Percentiles rank a stretch among this genome's conserved stretches.
Conservation (phyloP, 805 yeast species). For the Kurtzmaniella cleridarum region DNA sequence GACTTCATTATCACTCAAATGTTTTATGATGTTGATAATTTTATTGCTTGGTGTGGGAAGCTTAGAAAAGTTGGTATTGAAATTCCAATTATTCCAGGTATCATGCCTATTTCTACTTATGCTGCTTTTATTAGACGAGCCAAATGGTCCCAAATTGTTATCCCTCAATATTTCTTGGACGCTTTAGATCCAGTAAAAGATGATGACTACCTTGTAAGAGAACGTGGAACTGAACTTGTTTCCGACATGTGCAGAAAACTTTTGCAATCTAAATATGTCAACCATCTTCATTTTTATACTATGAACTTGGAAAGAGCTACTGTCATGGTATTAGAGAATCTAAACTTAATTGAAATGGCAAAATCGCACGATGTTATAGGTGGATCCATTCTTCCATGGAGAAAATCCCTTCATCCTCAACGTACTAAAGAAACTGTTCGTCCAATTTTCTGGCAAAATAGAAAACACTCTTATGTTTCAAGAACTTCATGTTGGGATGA, state of each 20-base stretch:
- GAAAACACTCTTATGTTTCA: constrained; percentile 83
- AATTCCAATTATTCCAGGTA: constrained; percentile 93
- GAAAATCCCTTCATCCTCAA: constrained; percentile 78
- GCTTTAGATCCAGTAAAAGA: constrained; percentile 78
- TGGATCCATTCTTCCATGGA: constrained; percentile 67
- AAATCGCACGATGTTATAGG: constrained; percentile 36
- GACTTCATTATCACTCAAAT: constrained; percentile 92
- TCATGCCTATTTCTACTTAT: constrained; percentile 97
- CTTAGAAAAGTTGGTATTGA: constrained; percentile 68
- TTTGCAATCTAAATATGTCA: constrained; percentile 64
- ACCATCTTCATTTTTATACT: constrained; percentile 92
- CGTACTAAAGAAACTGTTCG: constrained; percentile 78
- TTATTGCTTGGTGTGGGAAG: constrained; percentile 72
- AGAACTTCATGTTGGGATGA: constrained; percentile 96
- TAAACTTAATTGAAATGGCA: constrained; percentile 50
- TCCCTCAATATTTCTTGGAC: constrained; percentile 70
- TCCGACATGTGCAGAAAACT: constrained; percentile 77
- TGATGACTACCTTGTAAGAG: constrained; percentile 84
- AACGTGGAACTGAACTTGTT: constrained; percentile 75
- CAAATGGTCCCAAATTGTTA: constrained; percentile 80
- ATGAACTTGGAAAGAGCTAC: constrained; percentile 95
- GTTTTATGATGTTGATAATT: constrained; percentile 90
- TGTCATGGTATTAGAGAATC: constrained; percentile 74
- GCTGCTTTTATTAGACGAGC: constrained; percentile 91
- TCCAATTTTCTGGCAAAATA: constrained; percentile 94